A percentile compares a stretch with the other conserved stretches of the same genome.
phyloP scores from a whole-genome alignment of 73 alveolate genomes.

The Tetrahymena thermophila region DNA sequence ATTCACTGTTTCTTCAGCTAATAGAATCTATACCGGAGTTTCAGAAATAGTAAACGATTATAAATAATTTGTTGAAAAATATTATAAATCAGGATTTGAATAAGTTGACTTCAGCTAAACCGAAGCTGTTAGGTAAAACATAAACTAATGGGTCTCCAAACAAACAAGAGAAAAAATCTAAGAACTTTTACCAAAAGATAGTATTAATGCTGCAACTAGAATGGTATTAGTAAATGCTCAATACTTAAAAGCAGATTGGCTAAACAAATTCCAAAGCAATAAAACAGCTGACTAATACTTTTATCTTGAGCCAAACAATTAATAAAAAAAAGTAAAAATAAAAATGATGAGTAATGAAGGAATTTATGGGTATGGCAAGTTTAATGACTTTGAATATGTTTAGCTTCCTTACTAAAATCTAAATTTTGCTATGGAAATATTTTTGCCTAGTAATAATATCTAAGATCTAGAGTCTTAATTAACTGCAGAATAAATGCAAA shows the following conservation, averaged over 20 bases:
- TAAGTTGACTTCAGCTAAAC: not conserved
- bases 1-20: not conserved
- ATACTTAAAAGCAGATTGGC: not conserved
- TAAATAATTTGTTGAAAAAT: not conserved
- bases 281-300: not conserved
- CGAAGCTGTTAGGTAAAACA: not conserved
- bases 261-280: not conserved
- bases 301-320: not conserved
- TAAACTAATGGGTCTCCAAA: not conserved
- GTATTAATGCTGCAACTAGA: not conserved
- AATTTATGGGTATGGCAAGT: too few relatives aligned
- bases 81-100: not conserved
- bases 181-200: not conserved
- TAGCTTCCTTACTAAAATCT: not conserved
- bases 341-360: not conserved
- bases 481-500: not conserved
- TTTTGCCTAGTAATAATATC: not conserved
- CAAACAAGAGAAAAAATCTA: not conserved
- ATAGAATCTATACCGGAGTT: not conserved
- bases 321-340: too few relatives aligned
- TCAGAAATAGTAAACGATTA: not conserved
- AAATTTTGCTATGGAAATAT: not conserved
- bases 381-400: not conserved
- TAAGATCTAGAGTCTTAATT: not conserved
- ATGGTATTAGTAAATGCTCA: not conserved